Percentiles rank a stretch among this genome's conserved stretches.
phyloP scores from a whole-genome alignment of 2,329 filamentous ascomycete genomes.

The Coniochaeta sp. region DNA sequence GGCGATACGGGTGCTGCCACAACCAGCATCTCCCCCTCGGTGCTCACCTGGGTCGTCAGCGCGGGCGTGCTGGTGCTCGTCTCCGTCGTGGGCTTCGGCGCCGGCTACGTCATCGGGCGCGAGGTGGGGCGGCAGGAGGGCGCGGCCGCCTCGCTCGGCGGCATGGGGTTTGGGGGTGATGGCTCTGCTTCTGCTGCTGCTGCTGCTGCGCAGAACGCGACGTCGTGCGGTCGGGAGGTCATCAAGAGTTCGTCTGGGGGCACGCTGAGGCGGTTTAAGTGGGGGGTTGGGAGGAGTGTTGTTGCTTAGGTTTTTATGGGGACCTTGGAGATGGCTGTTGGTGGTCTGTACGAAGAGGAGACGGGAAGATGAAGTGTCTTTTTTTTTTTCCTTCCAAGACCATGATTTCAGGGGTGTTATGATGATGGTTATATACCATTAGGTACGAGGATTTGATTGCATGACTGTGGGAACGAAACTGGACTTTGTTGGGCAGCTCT shows the following conservation, averaged over 20 bases:
- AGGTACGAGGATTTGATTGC: not conserved
- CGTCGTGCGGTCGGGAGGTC: slow-evolving; percentile 45
- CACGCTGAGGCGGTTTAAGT: slow-evolving; percentile 44
- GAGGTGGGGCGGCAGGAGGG: slow-evolving; percentile 58
- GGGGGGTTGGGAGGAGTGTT: slow-evolving; percentile 46
- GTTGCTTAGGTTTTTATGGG: slow-evolving; percentile 30
- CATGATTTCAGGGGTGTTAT: no score
- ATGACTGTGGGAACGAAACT: not conserved
- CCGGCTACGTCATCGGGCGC: slow-evolving; percentile 59
- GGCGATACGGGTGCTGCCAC: not conserved
- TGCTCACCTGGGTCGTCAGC: slow-evolving; percentile 58
- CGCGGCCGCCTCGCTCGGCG: slow-evolving; percentile 25
- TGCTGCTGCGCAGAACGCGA: slow-evolving; percentile 28
- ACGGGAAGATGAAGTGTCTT: no score
- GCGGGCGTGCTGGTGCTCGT: slow-evolving; percentile 62
- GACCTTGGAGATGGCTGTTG: no score
- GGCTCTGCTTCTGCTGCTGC: slow-evolving; percentile 37
- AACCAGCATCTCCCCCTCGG: slow-evolving; percentile 45
- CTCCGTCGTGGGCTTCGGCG: slow-evolving; percentile 61
- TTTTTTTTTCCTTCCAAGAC: no score
- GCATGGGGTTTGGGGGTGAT: slow-evolving; percentile 20
- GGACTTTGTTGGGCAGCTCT: not conserved
- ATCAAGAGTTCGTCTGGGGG: slow-evolving; percentile 39
- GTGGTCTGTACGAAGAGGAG: no score
- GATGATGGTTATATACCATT: no score